phyloP scores from a whole-genome alignment of 176 grass and related monocot genomes.

The Ananas comosus region DNA sequence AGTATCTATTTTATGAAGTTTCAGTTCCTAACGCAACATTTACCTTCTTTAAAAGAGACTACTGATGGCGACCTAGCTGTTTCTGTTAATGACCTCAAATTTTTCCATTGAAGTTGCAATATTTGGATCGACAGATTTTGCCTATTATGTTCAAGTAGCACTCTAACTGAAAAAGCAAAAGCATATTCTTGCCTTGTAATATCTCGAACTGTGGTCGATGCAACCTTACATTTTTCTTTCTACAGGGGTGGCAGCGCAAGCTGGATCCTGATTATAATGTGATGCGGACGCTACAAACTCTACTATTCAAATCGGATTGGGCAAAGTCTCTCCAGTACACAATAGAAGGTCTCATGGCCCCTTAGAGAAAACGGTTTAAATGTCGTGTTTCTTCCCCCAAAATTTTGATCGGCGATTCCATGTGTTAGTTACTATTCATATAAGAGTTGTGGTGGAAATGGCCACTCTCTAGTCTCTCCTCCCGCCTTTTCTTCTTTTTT shows the following conservation, averaged over 20 bases:
- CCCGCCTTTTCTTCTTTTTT: not conserved
- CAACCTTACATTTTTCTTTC: not conserved
- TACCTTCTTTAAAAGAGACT: too few relatives aligned
- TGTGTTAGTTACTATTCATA: conserved; percentile 5
- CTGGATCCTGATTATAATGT: conserved; percentile 95
- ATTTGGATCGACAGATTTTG: too few relatives aligned
- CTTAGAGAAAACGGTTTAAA: conserved; percentile 20
- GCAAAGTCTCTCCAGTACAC: conserved; percentile 81
- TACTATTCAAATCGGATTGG: conserved; percentile 94
- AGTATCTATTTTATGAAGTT: too few relatives aligned
- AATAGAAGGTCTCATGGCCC: conserved; percentile 85
- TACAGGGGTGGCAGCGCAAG: conserved; percentile 95
- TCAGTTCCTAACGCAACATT: too few relatives aligned
- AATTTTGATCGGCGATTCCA: conserved; percentile 26
- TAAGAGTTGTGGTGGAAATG: conserved; percentile 3
- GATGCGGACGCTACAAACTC: conserved; percentile 76
- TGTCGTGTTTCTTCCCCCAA: conserved; percentile 16
- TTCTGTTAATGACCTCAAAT: too few relatives aligned
- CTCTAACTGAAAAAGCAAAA: not conserved
- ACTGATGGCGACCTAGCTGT: too few relatives aligned
- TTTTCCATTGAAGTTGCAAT: too few relatives aligned
- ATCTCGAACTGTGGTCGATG: not conserved
- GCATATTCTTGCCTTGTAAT: not conserved
- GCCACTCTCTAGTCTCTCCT: not conserved
- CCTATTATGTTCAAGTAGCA: too few relatives aligned